phyloP scores from a whole-genome alignment of 176 grass and related monocot species.

The Raddia distichophylla region DNA sequence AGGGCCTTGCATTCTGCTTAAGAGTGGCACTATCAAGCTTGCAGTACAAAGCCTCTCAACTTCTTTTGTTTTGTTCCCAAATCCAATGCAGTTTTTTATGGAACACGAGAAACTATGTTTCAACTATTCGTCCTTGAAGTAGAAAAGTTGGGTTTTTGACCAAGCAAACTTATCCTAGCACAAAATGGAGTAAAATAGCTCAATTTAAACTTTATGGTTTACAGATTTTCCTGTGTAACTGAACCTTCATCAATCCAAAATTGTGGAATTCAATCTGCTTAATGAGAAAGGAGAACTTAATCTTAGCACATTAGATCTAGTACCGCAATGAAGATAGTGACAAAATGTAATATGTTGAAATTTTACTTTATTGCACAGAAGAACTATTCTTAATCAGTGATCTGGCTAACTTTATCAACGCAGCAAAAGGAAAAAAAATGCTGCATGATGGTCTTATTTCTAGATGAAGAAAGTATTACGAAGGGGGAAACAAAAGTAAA shows the following conservation, averaged over 20 bases:
- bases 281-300: not conserved
- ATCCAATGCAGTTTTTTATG: not conserved
- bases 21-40: not conserved
- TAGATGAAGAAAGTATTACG: not conserved
- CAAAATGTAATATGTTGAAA: not conserved
- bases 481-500: not conserved
- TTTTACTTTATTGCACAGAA: not conserved
- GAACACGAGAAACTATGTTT: not conserved
- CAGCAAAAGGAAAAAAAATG: conserved; percentile 13
- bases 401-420: not conserved
- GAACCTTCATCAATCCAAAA: not conserved
- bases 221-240: not conserved
- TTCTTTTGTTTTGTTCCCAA: not conserved
- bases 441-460: not conserved
- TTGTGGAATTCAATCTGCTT: not conserved
- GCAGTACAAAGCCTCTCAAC: not conserved
- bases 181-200: not conserved
- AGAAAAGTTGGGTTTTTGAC: not conserved
- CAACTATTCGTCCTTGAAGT: not conserved
- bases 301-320: not conserved
- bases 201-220: not conserved
- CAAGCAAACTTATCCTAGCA: not conserved
- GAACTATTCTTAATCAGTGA: not conserved
- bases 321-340: not conserved
- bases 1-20: not conserved